Conservation (phyloP, 495 filamentous ascomycete species). For the Letharia columbiana region DNA sequence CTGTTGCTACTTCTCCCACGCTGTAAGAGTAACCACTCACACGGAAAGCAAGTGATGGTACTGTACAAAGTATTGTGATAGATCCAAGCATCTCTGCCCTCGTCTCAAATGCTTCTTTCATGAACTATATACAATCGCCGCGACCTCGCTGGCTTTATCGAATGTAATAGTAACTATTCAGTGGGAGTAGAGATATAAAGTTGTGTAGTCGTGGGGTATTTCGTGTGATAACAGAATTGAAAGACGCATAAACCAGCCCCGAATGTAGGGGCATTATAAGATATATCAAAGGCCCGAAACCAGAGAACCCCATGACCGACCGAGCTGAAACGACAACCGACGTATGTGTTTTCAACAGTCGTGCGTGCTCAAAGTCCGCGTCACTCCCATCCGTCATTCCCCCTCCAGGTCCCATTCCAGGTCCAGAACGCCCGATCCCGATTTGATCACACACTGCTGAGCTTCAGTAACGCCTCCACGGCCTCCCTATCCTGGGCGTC, state of each 20-base stretch:
- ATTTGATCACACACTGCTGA: constrained; percentile 19
- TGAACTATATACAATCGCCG: background rate
- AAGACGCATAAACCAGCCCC: background rate
- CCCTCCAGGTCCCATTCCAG: constrained; percentile 3
- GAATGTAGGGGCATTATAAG: background rate
- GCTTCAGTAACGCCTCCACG: constrained; percentile 25
- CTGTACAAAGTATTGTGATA: no score
- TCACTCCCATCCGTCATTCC: constrained; percentile 8
- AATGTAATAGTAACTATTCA: background rate
- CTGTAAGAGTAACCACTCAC: no score
- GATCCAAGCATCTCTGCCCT: background rate
- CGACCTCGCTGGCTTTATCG: background rate
- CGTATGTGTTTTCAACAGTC: constrained; percentile 15
- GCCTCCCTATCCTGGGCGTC: constrained; percentile 24
- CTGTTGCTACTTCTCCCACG: no score
- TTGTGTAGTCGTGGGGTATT: background rate
- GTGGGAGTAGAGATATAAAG: background rate
- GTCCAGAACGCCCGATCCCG: background rate
- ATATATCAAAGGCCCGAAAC: background rate
- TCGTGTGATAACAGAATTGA: background rate
- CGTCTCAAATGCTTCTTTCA: background rate
- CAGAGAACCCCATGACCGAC: constrained; percentile 14
- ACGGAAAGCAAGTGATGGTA: no score
- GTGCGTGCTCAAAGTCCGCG: constrained; percentile 24
- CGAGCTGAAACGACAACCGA: constrained; percentile 24